Conservation (phyloP, 1,284 basidiomycete genomes). For the Apiotrichum sp. region DNA sequence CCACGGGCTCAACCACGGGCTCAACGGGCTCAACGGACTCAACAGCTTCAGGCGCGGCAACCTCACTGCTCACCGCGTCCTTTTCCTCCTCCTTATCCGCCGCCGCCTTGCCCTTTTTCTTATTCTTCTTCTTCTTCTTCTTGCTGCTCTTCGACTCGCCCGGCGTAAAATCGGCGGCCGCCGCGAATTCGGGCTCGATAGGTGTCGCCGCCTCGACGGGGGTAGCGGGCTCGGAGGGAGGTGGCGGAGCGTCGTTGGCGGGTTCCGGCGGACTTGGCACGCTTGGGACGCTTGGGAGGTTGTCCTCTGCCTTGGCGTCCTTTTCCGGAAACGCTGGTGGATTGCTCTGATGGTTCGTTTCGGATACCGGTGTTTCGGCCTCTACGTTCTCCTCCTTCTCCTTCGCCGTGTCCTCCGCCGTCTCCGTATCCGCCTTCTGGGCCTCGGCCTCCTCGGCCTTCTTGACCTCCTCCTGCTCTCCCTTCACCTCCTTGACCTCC, state of each 20-base stretch:
- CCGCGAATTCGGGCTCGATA: background rate
- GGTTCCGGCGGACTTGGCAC: background rate
- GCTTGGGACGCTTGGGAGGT: background rate
- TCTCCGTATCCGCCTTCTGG: background rate
- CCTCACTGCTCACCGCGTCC: background rate
- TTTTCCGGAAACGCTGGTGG: too few species aligned
- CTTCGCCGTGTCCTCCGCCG: too few species aligned
- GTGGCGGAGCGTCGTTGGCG: background rate
- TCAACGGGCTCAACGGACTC: background rate
- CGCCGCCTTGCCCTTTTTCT: constrained; percentile 7
- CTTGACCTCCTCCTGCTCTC: background rate
- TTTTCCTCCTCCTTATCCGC: background rate
- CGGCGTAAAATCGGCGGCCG: background rate
- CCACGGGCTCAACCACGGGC: background rate
- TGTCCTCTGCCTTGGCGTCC: too few species aligned
- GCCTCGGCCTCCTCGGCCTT: background rate
- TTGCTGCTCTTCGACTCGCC: background rate
- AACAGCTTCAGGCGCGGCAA: background rate
- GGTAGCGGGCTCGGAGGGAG: background rate
- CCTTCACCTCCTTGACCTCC: background rate
- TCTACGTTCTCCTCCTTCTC: too few species aligned
- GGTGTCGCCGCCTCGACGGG: background rate
- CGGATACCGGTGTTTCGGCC: too few species aligned
- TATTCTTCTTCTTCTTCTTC: constrained; percentile 10
- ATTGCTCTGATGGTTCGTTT: too few species aligned